phyloP scores from a whole-genome alignment of 257 asterid species.

The Plantago elongata region DNA sequence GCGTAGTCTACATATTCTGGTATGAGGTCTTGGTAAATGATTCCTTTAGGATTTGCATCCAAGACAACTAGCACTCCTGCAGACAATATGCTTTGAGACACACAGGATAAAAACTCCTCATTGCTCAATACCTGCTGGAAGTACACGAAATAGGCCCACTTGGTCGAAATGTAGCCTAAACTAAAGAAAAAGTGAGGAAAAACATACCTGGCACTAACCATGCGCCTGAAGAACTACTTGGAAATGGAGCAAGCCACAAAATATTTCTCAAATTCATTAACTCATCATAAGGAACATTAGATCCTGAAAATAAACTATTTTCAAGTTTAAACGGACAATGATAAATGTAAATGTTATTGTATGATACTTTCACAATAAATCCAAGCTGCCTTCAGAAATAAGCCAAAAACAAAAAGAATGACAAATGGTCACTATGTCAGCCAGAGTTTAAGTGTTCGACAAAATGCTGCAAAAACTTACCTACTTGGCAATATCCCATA shows the following conservation, averaged over 20 bases:
- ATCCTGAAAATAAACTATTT: slow-evolving; percentile 42
- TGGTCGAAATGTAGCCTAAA: too few species aligned
- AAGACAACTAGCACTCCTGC: slow-evolving; percentile 86
- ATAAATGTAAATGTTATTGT: slow-evolving; percentile 4
- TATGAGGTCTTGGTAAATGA: slow-evolving; percentile 74
- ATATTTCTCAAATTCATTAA: slow-evolving; percentile 86
- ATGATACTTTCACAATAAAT: not conserved
- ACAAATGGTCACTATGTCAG: not conserved
- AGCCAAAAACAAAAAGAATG: slow-evolving; percentile 1
- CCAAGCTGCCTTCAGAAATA: not conserved
- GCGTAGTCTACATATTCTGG: slow-evolving; percentile 60
- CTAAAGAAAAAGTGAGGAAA: slow-evolving; percentile 7
- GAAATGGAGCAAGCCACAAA: slow-evolving; percentile 94
- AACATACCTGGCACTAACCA: slow-evolving; percentile 85
- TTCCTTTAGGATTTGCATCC: slow-evolving; percentile 85
- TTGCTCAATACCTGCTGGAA: too few species aligned
- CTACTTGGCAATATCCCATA: slow-evolving; percentile 92
- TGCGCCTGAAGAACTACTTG: slow-evolving; percentile 44
- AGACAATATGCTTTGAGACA: slow-evolving; percentile 5
- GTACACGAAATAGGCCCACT: too few species aligned
- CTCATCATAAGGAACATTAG: slow-evolving; percentile 65
- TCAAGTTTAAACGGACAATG: not conserved
- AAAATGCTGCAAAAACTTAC: slow-evolving; percentile 32
- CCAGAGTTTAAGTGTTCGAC: slow-evolving; percentile 1
- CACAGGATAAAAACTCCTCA: not conserved